phyloP scores from a whole-genome alignment of 805 yeast species.

The Saccharomycopsis schoenii region DNA sequence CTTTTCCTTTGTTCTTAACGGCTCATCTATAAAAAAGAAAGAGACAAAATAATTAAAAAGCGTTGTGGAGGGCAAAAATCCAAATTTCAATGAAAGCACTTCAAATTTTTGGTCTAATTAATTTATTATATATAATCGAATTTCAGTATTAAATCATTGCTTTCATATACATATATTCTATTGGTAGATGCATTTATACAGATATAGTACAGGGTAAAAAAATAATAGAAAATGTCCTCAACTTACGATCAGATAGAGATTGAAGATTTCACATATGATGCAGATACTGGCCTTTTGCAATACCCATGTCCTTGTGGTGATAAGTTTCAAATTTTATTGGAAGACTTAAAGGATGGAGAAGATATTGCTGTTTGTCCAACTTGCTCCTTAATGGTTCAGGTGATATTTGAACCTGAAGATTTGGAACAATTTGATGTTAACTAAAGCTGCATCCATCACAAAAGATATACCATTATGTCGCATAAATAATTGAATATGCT shows the following conservation, averaged over 20 bases:
- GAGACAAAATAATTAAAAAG: not conserved
- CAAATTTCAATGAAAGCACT: not conserved
- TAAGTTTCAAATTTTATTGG: conserved; percentile 73
- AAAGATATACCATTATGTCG: too few species aligned
- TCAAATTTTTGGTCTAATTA: not conserved
- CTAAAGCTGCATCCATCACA: too few species aligned
- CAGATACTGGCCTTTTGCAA: conserved; percentile 68
- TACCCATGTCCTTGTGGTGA: conserved; percentile 99
- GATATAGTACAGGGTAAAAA: not conserved
- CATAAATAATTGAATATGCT: too few species aligned
- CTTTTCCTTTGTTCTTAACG: not conserved
- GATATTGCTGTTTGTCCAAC: conserved; percentile 95
- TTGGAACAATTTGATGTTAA: conserved; percentile 8
- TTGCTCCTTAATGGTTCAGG: conserved; percentile 87
- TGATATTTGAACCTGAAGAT: conserved; percentile 61
- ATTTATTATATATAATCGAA: not conserved
- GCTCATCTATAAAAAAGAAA: not conserved
- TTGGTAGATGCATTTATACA: not conserved
- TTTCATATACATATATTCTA: too few species aligned
- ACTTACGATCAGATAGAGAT: conserved; percentile 93
- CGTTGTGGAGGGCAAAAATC: not conserved
- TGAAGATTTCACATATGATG: conserved; percentile 90
- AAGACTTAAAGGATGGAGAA: conserved; percentile 83
- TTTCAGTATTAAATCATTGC: not conserved
- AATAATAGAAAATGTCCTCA: conserved; percentile 35